phyloP scores from a whole-genome alignment of 2,329 filamentous ascomycete species.

The Fusarium euwallaceae region DNA sequence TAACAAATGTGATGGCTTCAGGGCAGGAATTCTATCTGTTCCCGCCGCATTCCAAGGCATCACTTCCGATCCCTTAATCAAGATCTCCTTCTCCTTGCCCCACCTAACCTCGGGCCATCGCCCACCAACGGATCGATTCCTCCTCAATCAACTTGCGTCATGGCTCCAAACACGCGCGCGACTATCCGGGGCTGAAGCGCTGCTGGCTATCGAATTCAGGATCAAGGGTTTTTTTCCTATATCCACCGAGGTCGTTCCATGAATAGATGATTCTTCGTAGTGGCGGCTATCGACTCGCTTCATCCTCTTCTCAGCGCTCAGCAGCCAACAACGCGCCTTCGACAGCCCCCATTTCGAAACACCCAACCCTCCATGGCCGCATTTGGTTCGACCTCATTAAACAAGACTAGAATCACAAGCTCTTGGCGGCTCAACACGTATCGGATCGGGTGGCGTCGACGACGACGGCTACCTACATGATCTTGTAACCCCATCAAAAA shows the following conservation, averaged over 20 bases:
- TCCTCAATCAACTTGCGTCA: conserved; percentile 35
- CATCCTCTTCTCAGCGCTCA: neutral
- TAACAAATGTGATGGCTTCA: neutral
- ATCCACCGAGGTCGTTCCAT: conserved; percentile 3
- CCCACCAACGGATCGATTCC: conserved; percentile 16
- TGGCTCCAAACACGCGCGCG: conserved; percentile 43
- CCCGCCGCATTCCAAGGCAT: conserved; percentile 10
- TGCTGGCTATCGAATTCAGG: neutral
- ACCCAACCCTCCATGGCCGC: neutral
- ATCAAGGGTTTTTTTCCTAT: neutral
- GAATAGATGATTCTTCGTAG: neutral
- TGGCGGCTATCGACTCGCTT: neutral
- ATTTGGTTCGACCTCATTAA: conserved; percentile 2
- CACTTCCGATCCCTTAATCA: conserved; percentile 16
- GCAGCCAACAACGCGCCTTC: neutral
- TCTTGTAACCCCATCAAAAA: neutral
- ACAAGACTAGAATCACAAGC: neutral
- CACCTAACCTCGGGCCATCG: neutral
- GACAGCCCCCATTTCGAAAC: conserved; percentile 8
- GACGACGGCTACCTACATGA: neutral
- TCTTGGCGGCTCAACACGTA: neutral
- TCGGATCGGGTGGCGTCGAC: neutral
- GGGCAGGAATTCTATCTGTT: neutral
- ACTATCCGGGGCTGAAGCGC: conserved; percentile 32
- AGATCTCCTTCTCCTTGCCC: conserved; percentile 1